Conservation (phyloP, 306 rosid genomes). For the Castanea mollissima region DNA sequence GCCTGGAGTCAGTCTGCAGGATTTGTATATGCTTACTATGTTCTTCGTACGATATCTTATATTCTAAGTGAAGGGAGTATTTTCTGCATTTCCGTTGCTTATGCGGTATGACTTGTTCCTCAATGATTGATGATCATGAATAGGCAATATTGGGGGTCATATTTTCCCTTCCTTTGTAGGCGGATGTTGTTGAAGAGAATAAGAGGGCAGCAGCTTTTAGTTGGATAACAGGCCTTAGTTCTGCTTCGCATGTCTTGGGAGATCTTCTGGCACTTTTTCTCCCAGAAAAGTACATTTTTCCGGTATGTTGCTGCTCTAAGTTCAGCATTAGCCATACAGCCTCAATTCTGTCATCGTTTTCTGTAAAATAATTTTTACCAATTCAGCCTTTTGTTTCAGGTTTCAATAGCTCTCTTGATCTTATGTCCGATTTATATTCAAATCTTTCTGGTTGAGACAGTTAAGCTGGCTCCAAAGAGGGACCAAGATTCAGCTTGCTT, state of each 20-base stretch:
- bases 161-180: conserved; percentile 33
- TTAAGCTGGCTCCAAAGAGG: conserved; percentile 23
- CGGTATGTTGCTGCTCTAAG: conserved; percentile 23
- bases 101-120: conserved; percentile 42
- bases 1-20: conserved; percentile 49
- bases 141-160: conserved; percentile 7
- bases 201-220: conserved; percentile 61
- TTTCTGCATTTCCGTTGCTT: conserved; percentile 64
- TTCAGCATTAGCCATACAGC: neutral
- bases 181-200: conserved; percentile 53
- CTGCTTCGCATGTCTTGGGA: conserved; percentile 64
- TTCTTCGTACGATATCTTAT: conserved; percentile 48
- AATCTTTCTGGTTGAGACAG: conserved; percentile 61
- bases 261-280: conserved; percentile 57
- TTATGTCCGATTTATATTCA: conserved; percentile 62
- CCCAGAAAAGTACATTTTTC: conserved; percentile 50
- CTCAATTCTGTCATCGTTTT: neutral
- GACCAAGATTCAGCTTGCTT: conserved; percentile 37
- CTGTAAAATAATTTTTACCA: conserved; percentile 1
- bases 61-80: conserved; percentile 69
- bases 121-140: conserved; percentile 9
- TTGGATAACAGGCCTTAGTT: conserved; percentile 65
- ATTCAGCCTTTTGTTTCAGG: conserved; percentile 46
- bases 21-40: conserved; percentile 65
- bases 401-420: conserved; percentile 54